Evolutionary conservation across 768 basidiomycete species (phyloP).

Genomic region (Chiua virens): DNA sequence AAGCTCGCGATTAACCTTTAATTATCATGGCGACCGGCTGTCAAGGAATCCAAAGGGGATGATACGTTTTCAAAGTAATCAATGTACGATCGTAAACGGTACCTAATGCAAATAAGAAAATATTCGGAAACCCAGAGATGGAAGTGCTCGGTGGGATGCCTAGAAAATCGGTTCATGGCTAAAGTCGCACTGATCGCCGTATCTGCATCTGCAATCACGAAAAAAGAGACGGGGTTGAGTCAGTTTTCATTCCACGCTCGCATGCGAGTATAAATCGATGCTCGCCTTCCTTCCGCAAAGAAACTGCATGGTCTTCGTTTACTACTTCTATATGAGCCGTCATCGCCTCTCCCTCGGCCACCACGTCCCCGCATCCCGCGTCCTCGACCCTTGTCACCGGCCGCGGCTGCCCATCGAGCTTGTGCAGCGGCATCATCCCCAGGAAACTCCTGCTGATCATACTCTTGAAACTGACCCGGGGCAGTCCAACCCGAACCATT

Average conservation of each 20-base stretch:
- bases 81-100: slow-evolving; percentile 16
- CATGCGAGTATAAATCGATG: slow-evolving; percentile 44
- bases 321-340: slow-evolving; percentile 70
- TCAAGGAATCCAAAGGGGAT: not conserved
- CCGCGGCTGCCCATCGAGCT: slow-evolving; percentile 40
- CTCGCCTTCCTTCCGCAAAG: slow-evolving; percentile 92
- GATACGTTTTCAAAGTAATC: slow-evolving; percentile 10
- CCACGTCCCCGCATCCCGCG: slow-evolving; percentile 59
- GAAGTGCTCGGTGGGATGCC: not conserved
- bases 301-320: slow-evolving; percentile 90
- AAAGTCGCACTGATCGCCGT: slow-evolving; percentile 86
- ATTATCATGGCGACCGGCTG: not conserved
- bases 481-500: slow-evolving; percentile 41
- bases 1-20: slow-evolving; percentile 16
- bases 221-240: slow-evolving; percentile 26
- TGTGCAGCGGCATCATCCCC: slow-evolving; percentile 45
- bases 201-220: slow-evolving; percentile 77
- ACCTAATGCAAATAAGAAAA: slow-evolving; percentile 11
- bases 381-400: slow-evolving; percentile 45
- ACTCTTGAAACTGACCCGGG: slow-evolving; percentile 42
- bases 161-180: slow-evolving; percentile 57
- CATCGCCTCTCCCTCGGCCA: slow-evolving; percentile 54
- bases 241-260: slow-evolving; percentile 32
- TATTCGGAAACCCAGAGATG: not conserved
- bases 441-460: slow-evolving; percentile 49